Percentiles rank a stretch among this genome's conserved stretches.
phyloP scores from a whole-genome alignment of 139 green algal genomes.

The Chlamydomonas schloesseri region DNA sequence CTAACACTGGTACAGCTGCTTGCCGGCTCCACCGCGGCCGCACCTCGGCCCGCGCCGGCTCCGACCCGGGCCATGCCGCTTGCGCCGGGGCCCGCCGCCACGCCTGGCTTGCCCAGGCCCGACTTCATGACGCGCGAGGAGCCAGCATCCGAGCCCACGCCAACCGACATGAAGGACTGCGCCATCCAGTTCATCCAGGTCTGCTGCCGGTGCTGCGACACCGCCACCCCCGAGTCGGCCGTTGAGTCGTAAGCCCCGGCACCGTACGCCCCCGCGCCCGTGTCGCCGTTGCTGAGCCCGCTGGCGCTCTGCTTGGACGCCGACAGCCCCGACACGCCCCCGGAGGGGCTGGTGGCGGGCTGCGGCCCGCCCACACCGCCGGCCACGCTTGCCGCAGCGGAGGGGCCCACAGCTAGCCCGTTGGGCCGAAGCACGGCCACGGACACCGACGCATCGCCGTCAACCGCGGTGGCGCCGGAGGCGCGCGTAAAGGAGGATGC shows the following conservation, averaged over 20 bases:
- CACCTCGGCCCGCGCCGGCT: too few species aligned
- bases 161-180: neutral
- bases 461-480: too few species aligned
- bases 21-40: too few species aligned
- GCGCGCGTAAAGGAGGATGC: too few species aligned
- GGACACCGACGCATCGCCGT: neutral
- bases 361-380: too few species aligned
- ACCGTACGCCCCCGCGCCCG: neutral
- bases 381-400: too few species aligned
- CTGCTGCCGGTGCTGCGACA: conserved; percentile 27
- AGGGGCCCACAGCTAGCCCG: too few species aligned
- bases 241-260: neutral
- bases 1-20: neutral
- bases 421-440: neutral
- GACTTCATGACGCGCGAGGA: neutral
- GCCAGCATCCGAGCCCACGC: neutral
- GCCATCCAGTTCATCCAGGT: conserved; percentile 41
- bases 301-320: conserved; percentile 1
- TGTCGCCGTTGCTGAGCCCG: conserved; percentile 18
- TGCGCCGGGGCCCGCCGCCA: too few species aligned
- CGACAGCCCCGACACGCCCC: neutral
- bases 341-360: too few species aligned
- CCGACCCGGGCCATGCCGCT: too few species aligned
- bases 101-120: too few species aligned
- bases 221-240: neutral